Percentiles rank a stretch among this genome's conserved stretches.
Evolutionary conservation across 208 protist species (phyloP).

Genomic region (Leishmania guyanensis): DNA sequence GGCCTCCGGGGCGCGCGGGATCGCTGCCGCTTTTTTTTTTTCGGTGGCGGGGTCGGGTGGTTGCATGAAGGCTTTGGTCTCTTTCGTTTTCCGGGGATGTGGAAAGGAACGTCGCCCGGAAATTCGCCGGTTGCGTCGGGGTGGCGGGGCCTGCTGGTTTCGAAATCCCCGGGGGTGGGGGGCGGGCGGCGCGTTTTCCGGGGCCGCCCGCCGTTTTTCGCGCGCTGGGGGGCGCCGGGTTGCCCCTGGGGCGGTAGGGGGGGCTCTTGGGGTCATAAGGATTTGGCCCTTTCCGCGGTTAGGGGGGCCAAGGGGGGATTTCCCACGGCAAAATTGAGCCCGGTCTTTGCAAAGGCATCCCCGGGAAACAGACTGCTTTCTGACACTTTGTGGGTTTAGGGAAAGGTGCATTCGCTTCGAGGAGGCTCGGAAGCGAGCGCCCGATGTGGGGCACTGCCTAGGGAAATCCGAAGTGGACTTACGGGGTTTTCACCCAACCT

Average conservation of each 20-base stretch:
- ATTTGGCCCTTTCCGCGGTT: conserved; percentile 16
- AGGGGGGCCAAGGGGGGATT: conserved; percentile 17
- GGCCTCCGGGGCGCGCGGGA: no score
- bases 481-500: conserved; percentile 1
- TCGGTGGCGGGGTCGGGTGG: no score
- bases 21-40: no score
- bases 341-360: conserved; percentile 1
- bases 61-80: no score
- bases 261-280: conserved; percentile 25
- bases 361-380: conserved; percentile 31
- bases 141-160: no score
- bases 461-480: not conserved
- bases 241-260: conserved; percentile 26
- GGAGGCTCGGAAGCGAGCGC: conserved; percentile 21
- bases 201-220: conserved; percentile 17
- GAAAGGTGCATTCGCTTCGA: conserved; percentile 25
- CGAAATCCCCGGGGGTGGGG: no score
- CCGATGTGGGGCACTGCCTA: conserved; percentile 6
- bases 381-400: conserved; percentile 21
- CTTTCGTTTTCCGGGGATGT: no score
- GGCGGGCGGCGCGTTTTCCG: no score
- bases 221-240: conserved; percentile 15
- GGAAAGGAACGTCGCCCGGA: no score
- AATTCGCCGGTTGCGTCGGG: no score
- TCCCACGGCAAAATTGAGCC: conserved; percentile 1